Evolutionary conservation across 352 stramenopile genomes (phyloP), one percentile per base, ranked within the genome.

Genomic region (Bremia lactucae): DNA sequence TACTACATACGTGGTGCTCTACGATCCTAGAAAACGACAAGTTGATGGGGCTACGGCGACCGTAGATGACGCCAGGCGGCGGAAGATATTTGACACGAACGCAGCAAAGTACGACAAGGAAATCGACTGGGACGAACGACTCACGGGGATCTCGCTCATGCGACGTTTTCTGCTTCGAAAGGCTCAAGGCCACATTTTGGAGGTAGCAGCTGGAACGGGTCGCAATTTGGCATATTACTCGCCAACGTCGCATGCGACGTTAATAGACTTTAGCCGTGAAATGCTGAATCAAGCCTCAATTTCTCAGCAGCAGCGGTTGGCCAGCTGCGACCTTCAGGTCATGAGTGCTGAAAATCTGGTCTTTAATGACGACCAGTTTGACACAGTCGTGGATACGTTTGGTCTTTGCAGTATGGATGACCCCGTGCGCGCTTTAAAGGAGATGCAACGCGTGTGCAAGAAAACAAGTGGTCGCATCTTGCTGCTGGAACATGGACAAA

Each of bases 331-430:
- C 22, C 46, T 72, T 15, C 46, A 43, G 6, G 66, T 87, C 36
- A 87, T 90, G 74, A 69, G 64, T 25, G 74, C 72, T 0, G 57
- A 56, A 21, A 49, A 59, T 6, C 49, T 94, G 29, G 16, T 36
- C 19, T 97, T 96, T 55, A 37, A 52, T 2, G 64, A 84, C 36
- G 49, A 80, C 29, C 57, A 48, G 0, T 98, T 97, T 64, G 92
- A 98, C 62, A 96, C 91, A 2, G 87, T 98, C 23, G 87, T 97
- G 14, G 93, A 98, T 62, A 98, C 94, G 1, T 98, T 98, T 61
- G 93, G 94, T 1, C 68, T 98, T 2, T 98, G 95, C 58, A 96
- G 77, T 38, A 96, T 97, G 68, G 82, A 97, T 58, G 90, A 98
- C 68, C 82, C 88, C 18, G 70, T 94, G n/a, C 52, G 42, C 4